phyloP scores from a whole-genome alignment of 306 rosid species.

The Dicorynia guianensis region DNA sequence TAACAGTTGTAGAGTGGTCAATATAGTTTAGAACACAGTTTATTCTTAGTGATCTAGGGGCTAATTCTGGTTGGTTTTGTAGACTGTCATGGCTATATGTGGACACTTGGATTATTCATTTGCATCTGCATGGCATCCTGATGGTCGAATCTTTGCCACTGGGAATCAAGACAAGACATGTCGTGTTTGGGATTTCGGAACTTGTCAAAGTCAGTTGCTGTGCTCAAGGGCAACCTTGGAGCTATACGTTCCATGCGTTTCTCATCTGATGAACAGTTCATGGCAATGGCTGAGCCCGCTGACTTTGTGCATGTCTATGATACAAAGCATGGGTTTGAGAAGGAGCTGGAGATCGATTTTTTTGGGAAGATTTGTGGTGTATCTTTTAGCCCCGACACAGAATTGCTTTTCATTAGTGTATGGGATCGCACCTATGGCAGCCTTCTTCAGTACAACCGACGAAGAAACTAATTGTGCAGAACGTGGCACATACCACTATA shows the following conservation, averaged over 20 bases:
- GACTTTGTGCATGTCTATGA: slow-evolving; percentile 90
- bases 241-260: slow-evolving; percentile 84
- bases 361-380: slow-evolving; percentile 91
- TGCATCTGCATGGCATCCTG: slow-evolving; percentile 94
- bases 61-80: slow-evolving; percentile 48
- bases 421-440: slow-evolving; percentile 93
- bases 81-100: slow-evolving; percentile 60
- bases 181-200: slow-evolving; percentile 87
- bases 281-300: slow-evolving; percentile 95
- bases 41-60: not conserved
- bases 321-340: slow-evolving; percentile 70
- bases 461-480: slow-evolving; percentile 52
- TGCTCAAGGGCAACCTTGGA: slow-evolving; percentile 86
- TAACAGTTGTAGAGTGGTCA: no score
- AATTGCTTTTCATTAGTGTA: slow-evolving; percentile 79
- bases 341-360: slow-evolving; percentile 85
- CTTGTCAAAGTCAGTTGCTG: slow-evolving; percentile 78
- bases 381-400: slow-evolving; percentile 95
- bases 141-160: slow-evolving; percentile 77
- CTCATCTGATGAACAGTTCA: slow-evolving; percentile 78
- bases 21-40: no score
- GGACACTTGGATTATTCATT: slow-evolving; percentile 91
- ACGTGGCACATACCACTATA: not conserved
- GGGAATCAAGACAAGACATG: slow-evolving; percentile 96
- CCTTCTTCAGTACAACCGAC: slow-evolving; percentile 79